These are phyloP conservation scores for Thinopyrum elongatum DNA, from an alignment of 176 grass and related monocot genomes.

Conservation along the genomic window DNA sequence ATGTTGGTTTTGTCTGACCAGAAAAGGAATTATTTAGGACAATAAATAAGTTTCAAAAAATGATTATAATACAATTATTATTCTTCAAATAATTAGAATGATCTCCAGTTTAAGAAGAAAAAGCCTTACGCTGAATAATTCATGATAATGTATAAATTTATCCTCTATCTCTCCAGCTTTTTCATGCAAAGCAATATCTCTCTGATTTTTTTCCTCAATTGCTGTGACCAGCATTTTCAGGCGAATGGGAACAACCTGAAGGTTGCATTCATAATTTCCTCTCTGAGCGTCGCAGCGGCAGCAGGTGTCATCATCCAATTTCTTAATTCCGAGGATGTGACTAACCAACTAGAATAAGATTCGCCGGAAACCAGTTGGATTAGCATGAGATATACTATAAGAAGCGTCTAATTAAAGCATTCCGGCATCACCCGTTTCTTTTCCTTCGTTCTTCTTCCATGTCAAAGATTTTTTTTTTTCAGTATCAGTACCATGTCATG, in stretches of 20 bases:
- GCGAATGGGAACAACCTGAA: neutral
- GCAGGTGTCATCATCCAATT: conserved; percentile 18
- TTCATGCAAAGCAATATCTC: neutral
- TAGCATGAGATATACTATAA: neutral
- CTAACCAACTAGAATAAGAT: conserved; percentile 41
- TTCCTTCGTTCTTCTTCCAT: neutral
- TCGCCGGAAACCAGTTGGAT: conserved; percentile 30
- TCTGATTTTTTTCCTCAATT: neutral
- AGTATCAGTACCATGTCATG: neutral
- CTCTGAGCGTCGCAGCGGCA: neutral
- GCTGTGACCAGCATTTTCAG: neutral
- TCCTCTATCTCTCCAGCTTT: neutral
- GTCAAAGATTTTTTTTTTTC: neutral
- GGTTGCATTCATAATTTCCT: neutral
- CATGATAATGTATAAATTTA: neutral
- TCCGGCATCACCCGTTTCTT: neutral
- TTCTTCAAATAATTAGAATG: neutral
- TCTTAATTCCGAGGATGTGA: conserved; percentile 33
- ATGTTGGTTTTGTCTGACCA: neutral
- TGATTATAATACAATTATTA: too few relatives aligned
- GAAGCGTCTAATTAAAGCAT: neutral
- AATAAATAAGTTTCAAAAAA: too few relatives aligned
- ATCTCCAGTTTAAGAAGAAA: neutral
- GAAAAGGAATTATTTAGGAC: neutral
- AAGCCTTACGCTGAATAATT: neutral